A percentile compares a stretch with the other conserved stretches of the same genome.
These are phyloP conservation scores for Sclerotinia spermophila DNA, from an alignment of 2,329 filamentous ascomycete species.

Conservation along the genomic window DNA sequence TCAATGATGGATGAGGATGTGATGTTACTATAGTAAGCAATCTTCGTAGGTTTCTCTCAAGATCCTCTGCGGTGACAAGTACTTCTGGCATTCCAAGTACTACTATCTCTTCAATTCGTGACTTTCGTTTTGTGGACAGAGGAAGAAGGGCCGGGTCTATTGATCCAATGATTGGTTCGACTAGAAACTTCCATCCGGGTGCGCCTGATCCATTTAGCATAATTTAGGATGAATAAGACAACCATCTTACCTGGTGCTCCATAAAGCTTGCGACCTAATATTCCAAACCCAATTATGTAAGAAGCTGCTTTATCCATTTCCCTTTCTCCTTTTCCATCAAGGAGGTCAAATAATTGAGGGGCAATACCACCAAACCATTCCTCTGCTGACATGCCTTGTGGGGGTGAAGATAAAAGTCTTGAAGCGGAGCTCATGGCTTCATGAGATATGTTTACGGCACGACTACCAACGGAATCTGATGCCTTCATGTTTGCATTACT, in stretches of 20 bases:
- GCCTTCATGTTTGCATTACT: conserved; percentile 28
- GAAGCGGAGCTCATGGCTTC: conserved; percentile 64
- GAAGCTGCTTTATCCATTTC: conserved; percentile 57
- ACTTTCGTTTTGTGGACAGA: neutral
- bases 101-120: conserved; percentile 21
- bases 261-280: conserved; percentile 59
- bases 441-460: conserved; percentile 62
- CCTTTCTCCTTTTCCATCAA: conserved; percentile 57
- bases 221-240: conserved; percentile 19
- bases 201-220: conserved; percentile 40
- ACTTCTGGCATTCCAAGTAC: conserved; percentile 25
- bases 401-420: conserved; percentile 57
- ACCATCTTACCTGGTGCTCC: conserved; percentile 56
- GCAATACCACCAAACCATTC: conserved; percentile 59
- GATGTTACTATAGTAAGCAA: conserved; percentile 56
- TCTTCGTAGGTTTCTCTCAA: conserved; percentile 52
- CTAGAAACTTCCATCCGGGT: conserved; percentile 61
- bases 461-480: conserved; percentile 35
- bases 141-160: conserved; percentile 44
- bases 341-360: conserved; percentile 56
- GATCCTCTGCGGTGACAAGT: conserved; percentile 43
- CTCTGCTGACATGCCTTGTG: conserved; percentile 50
- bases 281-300: conserved; percentile 63
- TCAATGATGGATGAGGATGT: conserved; percentile 63
- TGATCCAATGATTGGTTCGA: conserved; percentile 51